These are phyloP conservation scores for Cercophora newfieldiana DNA, from an alignment of 495 filamentous ascomycete genomes.

Conservation along the genomic window DNA sequence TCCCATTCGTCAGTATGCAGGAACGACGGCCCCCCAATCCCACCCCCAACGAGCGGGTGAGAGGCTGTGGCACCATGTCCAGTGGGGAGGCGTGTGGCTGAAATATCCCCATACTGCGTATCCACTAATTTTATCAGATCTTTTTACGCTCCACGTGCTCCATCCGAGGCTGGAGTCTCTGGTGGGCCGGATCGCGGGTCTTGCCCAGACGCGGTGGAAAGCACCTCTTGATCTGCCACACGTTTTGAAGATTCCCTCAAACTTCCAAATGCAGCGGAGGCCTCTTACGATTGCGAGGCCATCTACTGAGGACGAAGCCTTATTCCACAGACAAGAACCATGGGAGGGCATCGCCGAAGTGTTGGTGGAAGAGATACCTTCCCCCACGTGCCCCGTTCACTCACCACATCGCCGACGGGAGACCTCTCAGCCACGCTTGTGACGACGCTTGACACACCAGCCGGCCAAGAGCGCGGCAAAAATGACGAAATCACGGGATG, in stretches of 20 bases:
- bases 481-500: not conserved
- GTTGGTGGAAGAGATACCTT: too few species aligned
- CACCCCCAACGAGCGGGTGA: not conserved
- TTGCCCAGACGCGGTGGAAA: too few species aligned
- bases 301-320: too few species aligned
- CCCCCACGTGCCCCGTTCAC: too few species aligned
- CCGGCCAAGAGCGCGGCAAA: not conserved
- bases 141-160: not conserved
- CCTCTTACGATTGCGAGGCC: too few species aligned
- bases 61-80: not conserved
- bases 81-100: not conserved
- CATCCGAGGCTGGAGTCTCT: not conserved
- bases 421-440: not conserved
- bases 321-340: too few species aligned
- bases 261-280: too few species aligned
- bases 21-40: conserved; percentile 1
- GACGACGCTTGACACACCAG: not conserved
- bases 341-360: too few species aligned
- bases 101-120: not conserved
- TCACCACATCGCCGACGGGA: not conserved
- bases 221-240: too few species aligned
- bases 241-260: too few species aligned
- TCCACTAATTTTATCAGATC: not conserved
- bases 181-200: not conserved
- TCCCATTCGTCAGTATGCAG: conserved; percentile 15